Evolutionary conservation across 2,329 filamentous ascomycete genomes (phyloP), one percentile per base, ranked within the genome.

Genomic region (Xylariomycetidae sp.): DNA sequence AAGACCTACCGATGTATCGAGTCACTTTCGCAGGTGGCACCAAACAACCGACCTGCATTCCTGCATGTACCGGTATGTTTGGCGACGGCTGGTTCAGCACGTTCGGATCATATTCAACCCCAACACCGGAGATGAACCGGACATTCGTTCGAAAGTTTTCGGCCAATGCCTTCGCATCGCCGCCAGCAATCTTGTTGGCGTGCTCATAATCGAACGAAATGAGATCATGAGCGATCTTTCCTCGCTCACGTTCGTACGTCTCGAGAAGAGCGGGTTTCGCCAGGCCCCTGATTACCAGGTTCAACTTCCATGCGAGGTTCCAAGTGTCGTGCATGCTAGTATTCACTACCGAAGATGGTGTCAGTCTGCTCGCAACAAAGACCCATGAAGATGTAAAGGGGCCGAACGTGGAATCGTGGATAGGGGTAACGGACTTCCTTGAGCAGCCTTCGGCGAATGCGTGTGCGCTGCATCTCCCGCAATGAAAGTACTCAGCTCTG

Each of bases 51-150:
- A n/a, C n/a, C n/a, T n/a, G n/a, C n/a, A n/a, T 4, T 71, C 70
- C 40, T 65, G 67, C 29, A 68, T 68, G 17, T 70, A 65, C 24
- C 70, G 57, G 29, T 62, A 61, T 10, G 57, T 54, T 33, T 64
- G 54, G 25, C 59, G 60, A 55, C 20, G 56, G 50, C 36, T 61
- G 63, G 53, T 76, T 76, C 43, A 76, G 58, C 19, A 59, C 51
- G 42, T 70, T 76, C 45, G 67, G 61, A 32, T 58, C 58, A 46
- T 76, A 76, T 52, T 76, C 75, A 3, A 79, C 80, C 1, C 82
- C 82, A 19, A 82, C 72, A 10, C 82, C 82, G 0, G 79, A 82
- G 44, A 85, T 86, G 59, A 86, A 86, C 7, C 77, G 74, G 22
- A 84, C 73, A 36, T 85, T 85, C 28, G 74, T 76, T 28, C 72